Conservation (phyloP, 257 asterid genomes). For the Nicotiana noctiflora region DNA sequence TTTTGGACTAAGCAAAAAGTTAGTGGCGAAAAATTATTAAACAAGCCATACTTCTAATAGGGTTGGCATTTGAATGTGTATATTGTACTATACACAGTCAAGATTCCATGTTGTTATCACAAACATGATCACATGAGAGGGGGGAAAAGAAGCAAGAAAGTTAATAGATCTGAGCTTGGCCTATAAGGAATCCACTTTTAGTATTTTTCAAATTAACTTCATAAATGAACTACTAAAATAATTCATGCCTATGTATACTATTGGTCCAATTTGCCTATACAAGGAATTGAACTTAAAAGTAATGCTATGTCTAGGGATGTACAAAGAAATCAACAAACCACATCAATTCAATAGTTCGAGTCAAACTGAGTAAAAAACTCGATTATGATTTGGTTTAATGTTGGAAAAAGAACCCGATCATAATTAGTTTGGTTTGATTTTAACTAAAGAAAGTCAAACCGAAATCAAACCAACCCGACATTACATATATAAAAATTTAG, state of each 20-base stretch:
- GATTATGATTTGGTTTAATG: too few relatives aligned
- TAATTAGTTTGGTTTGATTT: too few relatives aligned
- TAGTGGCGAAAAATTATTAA: background rate
- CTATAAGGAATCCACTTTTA: slow-evolving; percentile 3
- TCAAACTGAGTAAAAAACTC: too few relatives aligned
- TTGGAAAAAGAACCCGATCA: too few relatives aligned
- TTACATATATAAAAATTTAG: too few relatives aligned
- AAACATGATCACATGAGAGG: slow-evolving; percentile 10
- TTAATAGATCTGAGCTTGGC: slow-evolving; percentile 6
- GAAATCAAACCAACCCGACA: too few relatives aligned
- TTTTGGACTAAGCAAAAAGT: slow-evolving; percentile 3
- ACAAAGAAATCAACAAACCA: too few relatives aligned
- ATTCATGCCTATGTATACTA: background rate
- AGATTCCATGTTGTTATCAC: slow-evolving; percentile 7
- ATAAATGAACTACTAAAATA: slow-evolving; percentile 5
- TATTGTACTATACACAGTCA: background rate
- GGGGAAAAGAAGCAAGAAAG: slow-evolving; percentile 1
- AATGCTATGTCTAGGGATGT: too few relatives aligned
- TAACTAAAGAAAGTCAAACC: too few relatives aligned
- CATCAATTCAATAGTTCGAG: too few relatives aligned
- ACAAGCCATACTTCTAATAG: slow-evolving; percentile 1
- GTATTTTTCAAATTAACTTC: slow-evolving; percentile 7
- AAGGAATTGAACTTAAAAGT: background rate
- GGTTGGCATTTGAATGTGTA: background rate
- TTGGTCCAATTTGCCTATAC: background rate